Percentiles rank a stretch among this genome's conserved stretches.
Evolutionary conservation across 1,139 yeast species (phyloP).

Genomic region (Yamadazyma blattariae): DNA sequence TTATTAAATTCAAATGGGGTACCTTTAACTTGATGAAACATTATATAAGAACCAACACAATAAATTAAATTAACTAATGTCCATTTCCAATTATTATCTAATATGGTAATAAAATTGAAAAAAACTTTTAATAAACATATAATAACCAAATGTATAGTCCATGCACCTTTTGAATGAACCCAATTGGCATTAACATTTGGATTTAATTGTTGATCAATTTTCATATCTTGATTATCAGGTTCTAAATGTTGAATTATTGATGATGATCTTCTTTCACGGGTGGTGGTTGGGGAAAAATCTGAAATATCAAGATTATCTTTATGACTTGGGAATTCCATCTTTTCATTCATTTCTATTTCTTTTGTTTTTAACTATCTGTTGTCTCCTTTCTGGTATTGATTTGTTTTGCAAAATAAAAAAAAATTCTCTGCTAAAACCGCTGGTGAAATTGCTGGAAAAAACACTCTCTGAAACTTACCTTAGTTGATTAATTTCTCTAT

Average conservation of each 20-base stretch:
- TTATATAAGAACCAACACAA: constrained; percentile 86
- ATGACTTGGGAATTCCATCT: constrained; percentile 7
- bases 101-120: constrained; percentile 70
- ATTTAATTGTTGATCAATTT: constrained; percentile 84
- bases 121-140: constrained; percentile 70
- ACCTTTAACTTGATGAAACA: constrained; percentile 96
- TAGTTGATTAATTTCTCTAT: too few species aligned
- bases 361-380: constrained; percentile 1
- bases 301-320: constrained; percentile 5
- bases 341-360: neutral
- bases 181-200: constrained; percentile 93
- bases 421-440: too few species aligned
- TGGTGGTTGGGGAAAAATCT: constrained; percentile 17
- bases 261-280: constrained; percentile 47
- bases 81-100: constrained; percentile 85
- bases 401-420: too few species aligned
- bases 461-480: too few species aligned
- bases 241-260: constrained; percentile 78
- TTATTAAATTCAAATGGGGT: constrained; percentile 96
- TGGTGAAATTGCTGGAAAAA: too few species aligned
- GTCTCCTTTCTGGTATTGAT: neutral
- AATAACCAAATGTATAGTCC: constrained; percentile 88
- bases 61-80: constrained; percentile 88
- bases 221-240: constrained; percentile 89
- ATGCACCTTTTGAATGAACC: constrained; percentile 95